Base-by-base conservation (phyloP, 2,329 filamentous ascomycete species). In the Hypoxylon sp. region DNA sequence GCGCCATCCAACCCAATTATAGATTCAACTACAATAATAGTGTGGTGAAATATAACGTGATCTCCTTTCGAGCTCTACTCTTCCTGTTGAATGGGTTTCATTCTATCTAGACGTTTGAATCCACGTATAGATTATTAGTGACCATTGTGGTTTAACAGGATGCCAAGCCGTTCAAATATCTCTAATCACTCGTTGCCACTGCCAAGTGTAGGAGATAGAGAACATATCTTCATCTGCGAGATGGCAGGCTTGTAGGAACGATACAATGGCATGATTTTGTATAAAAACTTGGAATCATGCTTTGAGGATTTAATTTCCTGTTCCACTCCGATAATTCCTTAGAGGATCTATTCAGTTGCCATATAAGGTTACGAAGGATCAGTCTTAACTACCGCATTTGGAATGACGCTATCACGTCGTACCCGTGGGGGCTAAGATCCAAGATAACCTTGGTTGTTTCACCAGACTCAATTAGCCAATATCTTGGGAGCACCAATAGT, bases 291-390 rank as follows among this genome's bases (percentile, higher is more conserved):
- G 3, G n/a, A 21, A 43, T 43, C 38, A 21, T 21, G 38, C 0
- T 13, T 41, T 17, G 6, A 5, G 17, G 38, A 19, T n/a, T 9
- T 21, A n/a, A 2, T 19, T 41, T 41, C 36, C n/a, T 7, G 7
- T 17, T 43, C 7, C 9, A 21, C 38, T 43, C 9, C 3, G 17
- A 43, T 3, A 32, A 7, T 32, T 11, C 17, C 13, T 6, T 21
- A 5, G 17, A 45, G 52, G 36, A 55, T 55, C 30, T 55, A 45
- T 19, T 28, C 14, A 43, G 21, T 17, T 43, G 11, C 13, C n/a
- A 25, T 43, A 23, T 53, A 14, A 30, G 34, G 14, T 25, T 19
- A 13, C 21, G 23, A 23, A 55, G 52, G 52, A 55, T 55, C n/a
- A 45, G 11, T 55, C 21, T 19, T 14, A 41, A 30, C 25, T 23